These are phyloP conservation scores for Wallacemonas sp. DNA, from an alignment of 208 protist species.

Conservation along the genomic window DNA sequence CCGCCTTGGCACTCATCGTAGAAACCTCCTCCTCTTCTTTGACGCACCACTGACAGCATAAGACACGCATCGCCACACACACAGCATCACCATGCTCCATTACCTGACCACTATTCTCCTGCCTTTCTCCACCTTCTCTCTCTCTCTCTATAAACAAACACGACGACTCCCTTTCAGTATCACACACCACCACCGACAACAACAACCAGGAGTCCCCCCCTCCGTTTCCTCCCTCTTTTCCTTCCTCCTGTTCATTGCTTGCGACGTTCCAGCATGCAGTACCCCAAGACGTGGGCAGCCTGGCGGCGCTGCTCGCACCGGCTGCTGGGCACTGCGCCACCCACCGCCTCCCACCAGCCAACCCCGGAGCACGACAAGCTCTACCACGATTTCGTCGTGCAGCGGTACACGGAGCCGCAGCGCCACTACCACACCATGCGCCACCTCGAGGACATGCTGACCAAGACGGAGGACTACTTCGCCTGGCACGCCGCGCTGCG, in stretches of 20 bases:
- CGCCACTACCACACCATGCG: conserved; percentile 74
- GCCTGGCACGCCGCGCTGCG: background rate
- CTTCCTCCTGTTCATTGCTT: background rate
- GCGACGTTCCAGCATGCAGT: too few relatives aligned
- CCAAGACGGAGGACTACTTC: conserved; percentile 25
- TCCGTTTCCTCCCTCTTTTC: conserved; percentile 12
- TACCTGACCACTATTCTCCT: too few relatives aligned
- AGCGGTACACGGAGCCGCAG: conserved; percentile 63
- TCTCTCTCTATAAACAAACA: too few relatives aligned
- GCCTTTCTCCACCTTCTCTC: too few relatives aligned
- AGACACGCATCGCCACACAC: too few relatives aligned
- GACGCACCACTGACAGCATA: too few relatives aligned
- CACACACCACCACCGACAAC: too few relatives aligned
- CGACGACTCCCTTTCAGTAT: too few relatives aligned
- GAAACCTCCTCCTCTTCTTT: too few relatives aligned
- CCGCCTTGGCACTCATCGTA: too few relatives aligned
- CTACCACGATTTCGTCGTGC: conserved; percentile 34
- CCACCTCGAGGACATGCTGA: conserved; percentile 67
- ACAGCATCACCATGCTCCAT: too few relatives aligned
- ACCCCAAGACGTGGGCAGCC: conserved; percentile 4
- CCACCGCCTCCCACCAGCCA: background rate
- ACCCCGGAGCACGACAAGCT: conserved; percentile 2
- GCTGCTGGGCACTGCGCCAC: conserved; percentile 20
- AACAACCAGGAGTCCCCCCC: too few relatives aligned
- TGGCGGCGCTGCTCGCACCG: conserved; percentile 28